phyloP scores from a whole-genome alignment of 176 grass and related monocot genomes.

The Avena sativa region DNA sequence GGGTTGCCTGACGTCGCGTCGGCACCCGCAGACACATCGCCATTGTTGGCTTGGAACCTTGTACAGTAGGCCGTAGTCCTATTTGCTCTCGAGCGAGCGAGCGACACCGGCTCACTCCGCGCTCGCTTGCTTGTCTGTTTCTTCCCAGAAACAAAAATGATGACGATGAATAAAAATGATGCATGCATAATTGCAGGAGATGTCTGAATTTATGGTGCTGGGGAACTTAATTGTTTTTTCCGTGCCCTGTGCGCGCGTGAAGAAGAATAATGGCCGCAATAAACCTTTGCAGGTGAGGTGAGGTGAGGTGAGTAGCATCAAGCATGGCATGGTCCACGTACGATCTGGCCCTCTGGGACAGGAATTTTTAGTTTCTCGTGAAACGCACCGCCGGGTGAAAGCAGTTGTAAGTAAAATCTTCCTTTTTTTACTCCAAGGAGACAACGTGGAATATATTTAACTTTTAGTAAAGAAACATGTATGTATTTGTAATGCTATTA shows the following conservation, averaged over 20 bases:
- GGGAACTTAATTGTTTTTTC: not conserved
- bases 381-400: not conserved
- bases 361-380: conserved; percentile 36
- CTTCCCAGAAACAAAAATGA: not conserved
- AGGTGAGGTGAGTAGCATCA: too few species aligned
- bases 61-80: conserved; percentile 20
- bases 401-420: too few species aligned
- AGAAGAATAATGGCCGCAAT: too few species aligned
- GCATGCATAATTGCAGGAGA: not conserved
- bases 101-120: not conserved
- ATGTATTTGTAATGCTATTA: too few species aligned
- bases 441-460: too few species aligned
- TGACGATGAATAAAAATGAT: not conserved
- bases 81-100: conserved; percentile 14
- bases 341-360: not conserved
- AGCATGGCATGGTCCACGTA: conserved; percentile 3
- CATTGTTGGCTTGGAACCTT: conserved; percentile 50
- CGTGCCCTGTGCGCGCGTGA: not conserved
- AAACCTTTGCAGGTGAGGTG: too few species aligned
- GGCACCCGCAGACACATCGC: conserved; percentile 28
- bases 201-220: not conserved
- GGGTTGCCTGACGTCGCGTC: not conserved
- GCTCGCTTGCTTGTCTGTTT: conserved; percentile 17
- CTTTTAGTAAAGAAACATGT: too few species aligned
- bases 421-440: not conserved